Percentiles rank a stretch among this genome's conserved stretches.
Evolutionary conservation across 2,329 filamentous ascomycete species (phyloP).

Genomic region (Cryphonectria japonica): DNA sequence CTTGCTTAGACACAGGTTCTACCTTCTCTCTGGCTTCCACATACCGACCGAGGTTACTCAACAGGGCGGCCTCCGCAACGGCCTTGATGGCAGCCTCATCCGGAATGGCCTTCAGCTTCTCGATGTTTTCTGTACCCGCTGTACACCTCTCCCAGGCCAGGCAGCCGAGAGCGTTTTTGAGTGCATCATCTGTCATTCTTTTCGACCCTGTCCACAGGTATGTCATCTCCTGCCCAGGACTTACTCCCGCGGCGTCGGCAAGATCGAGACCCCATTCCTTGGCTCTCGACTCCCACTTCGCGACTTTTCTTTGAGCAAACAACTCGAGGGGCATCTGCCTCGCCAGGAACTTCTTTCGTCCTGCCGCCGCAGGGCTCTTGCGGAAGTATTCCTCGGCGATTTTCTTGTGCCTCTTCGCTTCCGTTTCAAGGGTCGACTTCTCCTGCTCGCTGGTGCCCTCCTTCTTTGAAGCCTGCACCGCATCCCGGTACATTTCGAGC

Average conservation of each 20-base stretch:
- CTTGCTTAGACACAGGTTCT: constrained; percentile 66
- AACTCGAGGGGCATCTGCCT: constrained; percentile 87
- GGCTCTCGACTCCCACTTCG: constrained; percentile 83
- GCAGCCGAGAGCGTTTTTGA: constrained; percentile 65
- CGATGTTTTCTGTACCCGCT: constrained; percentile 44
- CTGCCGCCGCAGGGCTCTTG: constrained; percentile 73
- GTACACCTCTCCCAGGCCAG: constrained; percentile 69
- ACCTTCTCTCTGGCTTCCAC: constrained; percentile 69
- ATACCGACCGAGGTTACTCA: constrained; percentile 65
- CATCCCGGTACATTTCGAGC: constrained; percentile 78
- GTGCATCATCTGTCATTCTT: constrained; percentile 70
- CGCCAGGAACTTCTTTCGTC: constrained; percentile 89
- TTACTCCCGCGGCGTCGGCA: constrained; percentile 78
- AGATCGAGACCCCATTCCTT: constrained; percentile 69
- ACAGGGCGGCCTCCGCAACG: constrained; percentile 67
- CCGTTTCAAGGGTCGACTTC: constrained; percentile 31
- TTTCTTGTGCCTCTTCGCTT: constrained; percentile 61
- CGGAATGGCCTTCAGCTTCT: constrained; percentile 53
- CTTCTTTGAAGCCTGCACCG: constrained; percentile 44
- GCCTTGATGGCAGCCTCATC: constrained; percentile 68
- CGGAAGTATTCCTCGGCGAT: constrained; percentile 72
- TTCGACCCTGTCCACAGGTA: constrained; percentile 92
- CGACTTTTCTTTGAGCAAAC: constrained; percentile 80
- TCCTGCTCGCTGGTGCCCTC: constrained; percentile 30
- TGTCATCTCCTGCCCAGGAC: constrained; percentile 86